Conservation (phyloP, 805 yeast species). For the Ogataea polymorpha region DNA sequence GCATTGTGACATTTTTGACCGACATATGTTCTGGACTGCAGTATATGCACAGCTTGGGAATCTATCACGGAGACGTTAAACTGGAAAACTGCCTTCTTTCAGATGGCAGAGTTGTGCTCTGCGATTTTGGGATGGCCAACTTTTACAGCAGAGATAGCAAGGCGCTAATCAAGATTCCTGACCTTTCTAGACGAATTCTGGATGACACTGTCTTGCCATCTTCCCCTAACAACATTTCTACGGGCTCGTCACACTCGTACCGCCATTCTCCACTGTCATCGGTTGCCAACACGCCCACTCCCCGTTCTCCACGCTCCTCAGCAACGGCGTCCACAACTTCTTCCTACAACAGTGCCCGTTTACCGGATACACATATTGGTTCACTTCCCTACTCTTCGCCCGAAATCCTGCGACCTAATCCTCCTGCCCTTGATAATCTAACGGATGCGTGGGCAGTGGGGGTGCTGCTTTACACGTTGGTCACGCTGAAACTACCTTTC, state of each 20-base stretch:
- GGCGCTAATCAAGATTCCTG: slow-evolving; percentile 10
- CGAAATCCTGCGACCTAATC: slow-evolving; percentile 64
- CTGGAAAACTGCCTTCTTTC: slow-evolving; percentile 70
- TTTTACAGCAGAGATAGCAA: slow-evolving; percentile 19
- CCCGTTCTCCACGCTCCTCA: slow-evolving; percentile 7
- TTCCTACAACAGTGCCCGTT: slow-evolving; percentile 4
- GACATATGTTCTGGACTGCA: slow-evolving; percentile 59
- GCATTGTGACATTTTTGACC: slow-evolving; percentile 37
- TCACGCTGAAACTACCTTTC: slow-evolving; percentile 75
- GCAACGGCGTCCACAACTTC: slow-evolving; percentile 8
- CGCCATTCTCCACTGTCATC: slow-evolving; percentile 6
- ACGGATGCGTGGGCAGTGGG: slow-evolving; percentile 95
- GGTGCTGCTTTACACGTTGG: slow-evolving; percentile 67
- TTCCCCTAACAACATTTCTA: neutral
- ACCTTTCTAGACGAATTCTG: slow-evolving; percentile 16
- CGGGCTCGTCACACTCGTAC: slow-evolving; percentile 1
- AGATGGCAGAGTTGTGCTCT: slow-evolving; percentile 48
- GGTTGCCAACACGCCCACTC: slow-evolving; percentile 1
- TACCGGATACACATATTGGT: slow-evolving; percentile 74
- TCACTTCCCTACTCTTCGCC: slow-evolving; percentile 94
- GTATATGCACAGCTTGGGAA: slow-evolving; percentile 59
- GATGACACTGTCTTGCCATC: slow-evolving; percentile 5
- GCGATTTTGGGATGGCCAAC: slow-evolving; percentile 86
- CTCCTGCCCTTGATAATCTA: slow-evolving; percentile 55
- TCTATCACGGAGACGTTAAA: slow-evolving; percentile 82